These are phyloP conservation scores for Pythium diclinum DNA, from an alignment of 352 stramenopile genomes.

Conservation along the genomic window DNA sequence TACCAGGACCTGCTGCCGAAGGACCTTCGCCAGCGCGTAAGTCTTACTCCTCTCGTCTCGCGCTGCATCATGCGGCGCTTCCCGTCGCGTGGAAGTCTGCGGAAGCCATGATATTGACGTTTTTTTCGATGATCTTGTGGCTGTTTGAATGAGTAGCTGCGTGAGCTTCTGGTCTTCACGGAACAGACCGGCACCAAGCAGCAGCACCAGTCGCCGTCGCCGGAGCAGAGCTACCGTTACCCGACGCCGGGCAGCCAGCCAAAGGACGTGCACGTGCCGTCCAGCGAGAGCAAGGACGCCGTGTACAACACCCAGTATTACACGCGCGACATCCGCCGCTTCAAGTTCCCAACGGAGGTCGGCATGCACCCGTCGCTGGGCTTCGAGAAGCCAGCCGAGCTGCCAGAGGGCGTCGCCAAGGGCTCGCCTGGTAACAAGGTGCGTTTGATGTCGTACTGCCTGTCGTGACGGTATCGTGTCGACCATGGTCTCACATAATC, in stretches of 20 bases:
- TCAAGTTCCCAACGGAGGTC: constrained; percentile 57
- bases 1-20: constrained; percentile 70
- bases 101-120: not conserved
- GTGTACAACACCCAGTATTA: constrained; percentile 90
- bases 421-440: constrained; percentile 83
- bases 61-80: not conserved
- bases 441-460: not conserved
- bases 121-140: not conserved
- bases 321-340: constrained; percentile 81
- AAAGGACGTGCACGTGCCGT: constrained; percentile 65
- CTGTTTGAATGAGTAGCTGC: constrained; percentile 39
- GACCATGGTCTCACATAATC: not conserved
- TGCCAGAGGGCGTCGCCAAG: constrained; percentile 62
- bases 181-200: constrained; percentile 75
- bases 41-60: not conserved
- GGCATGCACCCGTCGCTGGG: constrained; percentile 74
- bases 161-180: constrained; percentile 79
- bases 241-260: constrained; percentile 71
- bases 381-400: constrained; percentile 48
- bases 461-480: not conserved
- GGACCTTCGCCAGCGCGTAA: constrained; percentile 65
- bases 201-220: constrained; percentile 60
- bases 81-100: not conserved
- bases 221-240: constrained; percentile 71
- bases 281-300: constrained; percentile 64